Conservation (phyloP, 306 rosid species). For the Ziziphus jujuba region DNA sequence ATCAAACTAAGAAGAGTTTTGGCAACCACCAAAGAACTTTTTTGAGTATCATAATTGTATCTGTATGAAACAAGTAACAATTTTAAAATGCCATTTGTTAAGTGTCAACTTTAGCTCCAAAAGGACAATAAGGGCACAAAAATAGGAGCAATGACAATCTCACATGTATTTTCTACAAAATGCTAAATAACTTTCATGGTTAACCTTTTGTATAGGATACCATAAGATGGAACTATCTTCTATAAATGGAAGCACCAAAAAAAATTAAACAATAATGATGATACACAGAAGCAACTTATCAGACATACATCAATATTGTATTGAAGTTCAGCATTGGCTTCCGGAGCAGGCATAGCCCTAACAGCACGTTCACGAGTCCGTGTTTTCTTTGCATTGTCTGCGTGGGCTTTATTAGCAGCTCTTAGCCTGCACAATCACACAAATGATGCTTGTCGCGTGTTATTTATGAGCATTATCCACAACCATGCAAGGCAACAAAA, state of each 20-base stretch:
- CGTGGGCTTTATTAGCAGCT: constrained; percentile 73
- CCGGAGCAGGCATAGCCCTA: constrained; percentile 74
- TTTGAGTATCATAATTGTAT: background rate
- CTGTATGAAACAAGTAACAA: background rate
- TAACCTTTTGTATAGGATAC: constrained; percentile 16
- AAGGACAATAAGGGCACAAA: no score
- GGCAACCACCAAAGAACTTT: background rate
- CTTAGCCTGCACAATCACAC: constrained; percentile 53
- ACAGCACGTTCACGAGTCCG: constrained; percentile 59
- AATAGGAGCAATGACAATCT: no score
- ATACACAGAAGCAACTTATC: constrained; percentile 18
- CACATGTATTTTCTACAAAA: background rate
- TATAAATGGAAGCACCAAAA: constrained; percentile 10
- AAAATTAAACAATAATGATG: background rate
- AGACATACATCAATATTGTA: constrained; percentile 78
- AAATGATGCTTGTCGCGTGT: constrained; percentile 14
- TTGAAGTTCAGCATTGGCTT: constrained; percentile 95
- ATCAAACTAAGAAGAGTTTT: background rate
- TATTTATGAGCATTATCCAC: constrained; percentile 14
- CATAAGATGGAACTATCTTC: constrained; percentile 19
- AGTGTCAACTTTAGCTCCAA: no score
- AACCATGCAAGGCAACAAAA: no score
- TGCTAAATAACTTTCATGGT: constrained; percentile 5
- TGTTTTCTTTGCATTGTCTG: constrained; percentile 64
- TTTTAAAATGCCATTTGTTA: no score